A percentile compares a stretch with the other conserved stretches of the same genome.
Evolutionary conservation across 306 rosid genomes (phyloP).

Genomic region (Datisca glomerata): DNA sequence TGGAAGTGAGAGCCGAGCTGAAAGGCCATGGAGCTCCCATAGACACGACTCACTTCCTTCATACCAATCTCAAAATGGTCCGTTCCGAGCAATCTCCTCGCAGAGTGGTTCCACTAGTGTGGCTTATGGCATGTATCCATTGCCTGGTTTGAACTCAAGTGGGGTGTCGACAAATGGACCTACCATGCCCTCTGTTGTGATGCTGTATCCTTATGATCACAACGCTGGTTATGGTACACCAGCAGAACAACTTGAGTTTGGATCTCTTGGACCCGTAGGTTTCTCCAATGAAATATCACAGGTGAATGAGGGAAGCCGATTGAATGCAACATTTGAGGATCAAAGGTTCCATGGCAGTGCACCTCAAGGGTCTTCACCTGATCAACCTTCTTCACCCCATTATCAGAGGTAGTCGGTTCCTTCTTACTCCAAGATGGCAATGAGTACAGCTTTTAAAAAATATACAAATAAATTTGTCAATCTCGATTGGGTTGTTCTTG

Average conservation of each 20-base stretch:
- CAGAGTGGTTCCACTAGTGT: constrained; percentile 49
- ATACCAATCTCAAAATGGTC: constrained; percentile 65
- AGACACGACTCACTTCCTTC: constrained; percentile 46
- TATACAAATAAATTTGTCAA: too few relatives aligned
- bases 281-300: constrained; percentile 50
- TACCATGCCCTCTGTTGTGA: constrained; percentile 61
- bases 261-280: constrained; percentile 80
- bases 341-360: constrained; percentile 66
- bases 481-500: too few relatives aligned
- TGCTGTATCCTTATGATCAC: constrained; percentile 78
- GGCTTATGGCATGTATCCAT: constrained; percentile 63
- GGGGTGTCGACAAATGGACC: constrained; percentile 74
- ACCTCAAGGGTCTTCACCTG: constrained; percentile 57
- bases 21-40: constrained; percentile 71
- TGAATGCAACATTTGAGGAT: constrained; percentile 54
- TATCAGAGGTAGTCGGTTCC: constrained; percentile 54
- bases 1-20: constrained; percentile 55
- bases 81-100: constrained; percentile 46
- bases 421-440: too few relatives aligned
- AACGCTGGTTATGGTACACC: constrained; percentile 39
- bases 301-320: constrained; percentile 42
- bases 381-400: constrained; percentile 84
- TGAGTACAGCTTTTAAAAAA: too few relatives aligned
- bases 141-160: constrained; percentile 57
- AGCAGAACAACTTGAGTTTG: constrained; percentile 82